Conservation (phyloP, 202 grass and related monocot genomes). For the Musa balbisiana region DNA sequence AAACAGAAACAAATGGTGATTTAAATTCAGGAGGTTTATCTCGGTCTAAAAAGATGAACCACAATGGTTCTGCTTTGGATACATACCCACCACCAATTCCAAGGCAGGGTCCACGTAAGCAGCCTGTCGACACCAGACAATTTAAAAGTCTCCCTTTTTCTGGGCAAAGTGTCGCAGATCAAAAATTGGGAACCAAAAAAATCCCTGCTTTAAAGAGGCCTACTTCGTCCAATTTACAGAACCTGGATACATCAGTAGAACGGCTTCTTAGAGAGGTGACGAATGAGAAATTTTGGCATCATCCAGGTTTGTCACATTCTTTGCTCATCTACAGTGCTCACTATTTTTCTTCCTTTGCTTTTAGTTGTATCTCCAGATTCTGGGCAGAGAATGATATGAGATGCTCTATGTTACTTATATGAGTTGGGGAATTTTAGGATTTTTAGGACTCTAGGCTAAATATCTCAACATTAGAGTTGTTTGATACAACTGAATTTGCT, state of each 20-base stretch:
- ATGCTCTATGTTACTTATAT: neutral
- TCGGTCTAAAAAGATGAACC: slow-evolving; percentile 43
- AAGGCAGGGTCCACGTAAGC: slow-evolving; percentile 56
- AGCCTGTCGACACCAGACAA: slow-evolving; percentile 50
- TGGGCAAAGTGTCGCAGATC: slow-evolving; percentile 46
- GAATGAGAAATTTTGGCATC: slow-evolving; percentile 93
- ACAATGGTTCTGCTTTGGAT: slow-evolving; percentile 39
- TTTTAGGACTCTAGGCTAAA: neutral
- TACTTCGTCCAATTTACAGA: slow-evolving; percentile 46
- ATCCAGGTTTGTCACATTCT: slow-evolving; percentile 59
- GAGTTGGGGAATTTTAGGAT: neutral
- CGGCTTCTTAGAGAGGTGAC: slow-evolving; percentile 91
- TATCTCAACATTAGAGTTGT: neutral
- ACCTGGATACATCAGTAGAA: slow-evolving; percentile 86
- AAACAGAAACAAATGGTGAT: slow-evolving; percentile 75
- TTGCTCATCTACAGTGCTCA: neutral
- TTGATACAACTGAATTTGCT: neutral
- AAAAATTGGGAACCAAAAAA: slow-evolving; percentile 67
- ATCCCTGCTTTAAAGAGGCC: slow-evolving; percentile 71
- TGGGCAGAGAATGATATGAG: neutral
- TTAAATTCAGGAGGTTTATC: slow-evolving; percentile 31
- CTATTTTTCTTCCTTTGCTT: neutral
- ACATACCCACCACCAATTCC: slow-evolving; percentile 29
- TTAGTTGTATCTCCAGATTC: neutral
- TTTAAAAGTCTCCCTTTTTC: slow-evolving; percentile 34